These are phyloP conservation scores for Lentinus polychrous DNA, from an alignment of 1,284 basidiomycete species.

Conservation along the genomic window DNA sequence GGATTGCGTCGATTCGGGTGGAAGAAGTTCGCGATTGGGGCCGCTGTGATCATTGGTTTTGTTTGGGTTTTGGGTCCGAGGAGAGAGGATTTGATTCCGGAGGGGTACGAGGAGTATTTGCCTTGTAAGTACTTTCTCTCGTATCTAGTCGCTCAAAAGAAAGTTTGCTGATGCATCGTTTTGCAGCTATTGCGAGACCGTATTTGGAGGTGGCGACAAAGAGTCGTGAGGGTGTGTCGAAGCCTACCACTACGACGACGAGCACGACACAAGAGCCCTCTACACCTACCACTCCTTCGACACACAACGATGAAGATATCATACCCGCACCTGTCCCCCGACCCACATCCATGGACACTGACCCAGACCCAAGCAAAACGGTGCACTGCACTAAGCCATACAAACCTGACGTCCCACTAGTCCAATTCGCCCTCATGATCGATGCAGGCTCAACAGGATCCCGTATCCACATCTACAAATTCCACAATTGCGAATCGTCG, in stretches of 20 bases:
- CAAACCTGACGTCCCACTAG: constrained; percentile 43
- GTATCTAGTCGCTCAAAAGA: not conserved
- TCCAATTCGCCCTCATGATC: constrained; percentile 96
- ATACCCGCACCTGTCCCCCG: constrained; percentile 12
- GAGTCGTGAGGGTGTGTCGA: constrained; percentile 7
- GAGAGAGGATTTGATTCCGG: constrained; percentile 25
- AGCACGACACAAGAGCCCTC: constrained; percentile 1
- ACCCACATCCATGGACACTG: constrained; percentile 51
- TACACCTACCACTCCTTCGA: constrained; percentile 8
- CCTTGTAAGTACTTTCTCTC: constrained; percentile 18
- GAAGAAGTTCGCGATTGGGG: constrained; percentile 61
- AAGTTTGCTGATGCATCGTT: constrained; percentile 2
- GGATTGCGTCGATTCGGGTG: constrained; percentile 38
- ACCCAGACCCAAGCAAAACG: constrained; percentile 59
- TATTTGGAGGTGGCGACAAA: not conserved
- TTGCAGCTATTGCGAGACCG: constrained; percentile 16
- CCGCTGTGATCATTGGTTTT: constrained; percentile 44
- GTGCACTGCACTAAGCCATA: constrained; percentile 59
- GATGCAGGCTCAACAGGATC: constrained; percentile 98
- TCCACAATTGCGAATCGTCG: constrained; percentile 81
- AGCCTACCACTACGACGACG: constrained; percentile 12
- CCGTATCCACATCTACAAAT: constrained; percentile 97
- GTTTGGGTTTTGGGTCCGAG: constrained; percentile 62
- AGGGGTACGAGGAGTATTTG: constrained; percentile 22
- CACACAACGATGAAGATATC: constrained; percentile 20